Evolutionary conservation across 2,329 filamentous ascomycete species (phyloP), one percentile per base, ranked within the genome.

Genomic region (Beauveria asiatica): DNA sequence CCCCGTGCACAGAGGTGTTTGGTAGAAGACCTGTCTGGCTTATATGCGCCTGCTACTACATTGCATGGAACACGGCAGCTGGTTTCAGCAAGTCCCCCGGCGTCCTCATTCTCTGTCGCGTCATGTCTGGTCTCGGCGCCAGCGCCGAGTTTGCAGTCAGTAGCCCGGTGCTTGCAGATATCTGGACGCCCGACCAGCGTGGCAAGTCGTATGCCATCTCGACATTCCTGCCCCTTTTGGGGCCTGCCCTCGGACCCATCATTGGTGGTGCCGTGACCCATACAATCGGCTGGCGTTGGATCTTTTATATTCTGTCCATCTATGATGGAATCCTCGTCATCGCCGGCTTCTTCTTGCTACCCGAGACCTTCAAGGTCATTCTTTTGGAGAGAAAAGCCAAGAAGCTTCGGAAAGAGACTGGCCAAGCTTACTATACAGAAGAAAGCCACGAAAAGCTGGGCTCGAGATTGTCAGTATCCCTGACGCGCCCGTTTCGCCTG

Each of bases 171-270:
- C 68, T 75, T 65, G 69, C 71, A 5, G 74, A 75, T 39, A 70
- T 74, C 66, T 76, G 70, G 48, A 62, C 61, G 4, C 64, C 68
- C 10, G 65, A 73, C 44, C 68, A 75, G 6, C 70, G 74, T 16
- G 73, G 73, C 48, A 72, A 70, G 45, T 72, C 73, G 0, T 64
- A 71, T 3, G 71, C 72, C 21, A 68, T 75, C 39, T 70, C 71
- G 17, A 64, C 55, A 1, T 57, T 68, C 6, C 13, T 68, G 5
- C 67, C 67, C 5, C 65, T 64, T 39, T 77, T 90, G 0, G 87
- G 86, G 0, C 86, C 86, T 0, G 85, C 86, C 0, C 73, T 88
- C 1, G 87, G 87, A 0, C 87, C 87, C 1, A 84, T 90, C 8
- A 78, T 84, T 0, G 86, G 86, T 21, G 86, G 85, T 0, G 83